Evolutionary conservation across 768 basidiomycete species (phyloP).

Genomic region (Rubroboletus satanas): DNA sequence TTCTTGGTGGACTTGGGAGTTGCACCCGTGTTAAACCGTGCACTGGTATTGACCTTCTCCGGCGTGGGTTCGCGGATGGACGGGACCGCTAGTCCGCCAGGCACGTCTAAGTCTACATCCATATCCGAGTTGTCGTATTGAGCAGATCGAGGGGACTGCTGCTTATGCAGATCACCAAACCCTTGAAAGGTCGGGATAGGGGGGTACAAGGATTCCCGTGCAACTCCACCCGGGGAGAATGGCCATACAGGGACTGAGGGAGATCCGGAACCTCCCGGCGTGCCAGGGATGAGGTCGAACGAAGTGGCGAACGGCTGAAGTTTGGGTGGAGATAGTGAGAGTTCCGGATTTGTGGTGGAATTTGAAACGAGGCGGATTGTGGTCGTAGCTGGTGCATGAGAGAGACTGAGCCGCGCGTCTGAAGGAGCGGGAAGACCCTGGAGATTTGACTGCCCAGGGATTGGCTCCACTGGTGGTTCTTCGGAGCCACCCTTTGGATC

Average conservation of each 20-base stretch:
- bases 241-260: conserved; percentile 37
- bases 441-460: conserved; percentile 57
- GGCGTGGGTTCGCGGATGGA: conserved; percentile 21
- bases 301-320: conserved; percentile 62
- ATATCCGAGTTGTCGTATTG: conserved; percentile 30
- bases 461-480: conserved; percentile 37
- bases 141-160: conserved; percentile 6
- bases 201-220: conserved; percentile 37
- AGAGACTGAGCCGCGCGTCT: conserved; percentile 59
- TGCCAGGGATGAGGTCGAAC: conserved; percentile 64
- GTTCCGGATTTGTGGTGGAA: conserved; percentile 17
- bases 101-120: conserved; percentile 36
- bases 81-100: conserved; percentile 29
- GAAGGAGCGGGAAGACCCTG: conserved; percentile 59
- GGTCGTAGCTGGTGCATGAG: conserved; percentile 43
- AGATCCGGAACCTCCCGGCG: conserved; percentile 36
- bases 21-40: conserved; percentile 22
- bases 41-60: conserved; percentile 5
- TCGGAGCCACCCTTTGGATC: conserved; percentile 16
- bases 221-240: conserved; percentile 31
- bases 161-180: conserved; percentile 25
- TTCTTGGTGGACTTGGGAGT: conserved; percentile 27
- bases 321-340: conserved; percentile 49
- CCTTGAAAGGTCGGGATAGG: conserved; percentile 33
- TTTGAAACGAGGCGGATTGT: conserved; percentile 47